phyloP scores from a whole-genome alignment of 2,329 filamentous ascomycete species.

The Scedosporium minutisporum region DNA sequence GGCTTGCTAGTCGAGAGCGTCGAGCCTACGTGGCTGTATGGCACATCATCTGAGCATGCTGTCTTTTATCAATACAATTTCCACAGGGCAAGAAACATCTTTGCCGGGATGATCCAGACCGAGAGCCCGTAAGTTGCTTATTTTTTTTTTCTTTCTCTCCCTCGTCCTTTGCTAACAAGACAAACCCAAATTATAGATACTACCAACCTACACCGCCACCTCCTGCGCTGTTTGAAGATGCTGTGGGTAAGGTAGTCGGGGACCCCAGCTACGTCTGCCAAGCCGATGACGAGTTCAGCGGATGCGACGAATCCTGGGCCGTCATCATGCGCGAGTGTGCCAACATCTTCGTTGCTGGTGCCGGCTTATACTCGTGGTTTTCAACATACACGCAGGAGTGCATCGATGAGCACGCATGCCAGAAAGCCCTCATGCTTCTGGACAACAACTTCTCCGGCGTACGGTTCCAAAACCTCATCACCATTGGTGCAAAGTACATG shows the following conservation, averaged over 20 bases:
- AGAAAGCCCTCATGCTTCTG: slow-evolving; percentile 14
- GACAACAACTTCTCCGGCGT: slow-evolving; percentile 14
- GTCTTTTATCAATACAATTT: slow-evolving; percentile 43
- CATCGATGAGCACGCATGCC: slow-evolving; percentile 12
- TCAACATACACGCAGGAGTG: slow-evolving; percentile 9
- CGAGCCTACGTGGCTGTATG: slow-evolving; percentile 26
- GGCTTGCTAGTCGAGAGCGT: slow-evolving; percentile 24
- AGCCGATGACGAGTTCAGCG: slow-evolving; percentile 5
- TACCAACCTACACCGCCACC: slow-evolving; percentile 32
- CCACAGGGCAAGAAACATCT: slow-evolving; percentile 34
- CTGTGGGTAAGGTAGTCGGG: slow-evolving; percentile 4
- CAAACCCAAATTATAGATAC: slow-evolving; percentile 21
- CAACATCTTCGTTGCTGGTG: slow-evolving; percentile 15
- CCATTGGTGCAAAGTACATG: slow-evolving; percentile 21
- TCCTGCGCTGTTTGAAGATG: slow-evolving; percentile 12
- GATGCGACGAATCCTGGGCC: slow-evolving; percentile 16
- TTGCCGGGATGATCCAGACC: slow-evolving; percentile 54
- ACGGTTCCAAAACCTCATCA: slow-evolving; percentile 18
- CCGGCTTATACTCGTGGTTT: slow-evolving; percentile 19
- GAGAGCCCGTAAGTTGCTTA: slow-evolving; percentile 42
- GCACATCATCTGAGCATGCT: slow-evolving; percentile 39
- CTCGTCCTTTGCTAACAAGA: too few species aligned
- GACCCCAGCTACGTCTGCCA: slow-evolving; percentile 13
- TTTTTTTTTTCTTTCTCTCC: slow-evolving; percentile 20
- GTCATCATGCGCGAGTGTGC: slow-evolving; percentile 8